Base-by-base conservation (phyloP, 306 rosid genomes). In the Pyrus communis region DNA sequence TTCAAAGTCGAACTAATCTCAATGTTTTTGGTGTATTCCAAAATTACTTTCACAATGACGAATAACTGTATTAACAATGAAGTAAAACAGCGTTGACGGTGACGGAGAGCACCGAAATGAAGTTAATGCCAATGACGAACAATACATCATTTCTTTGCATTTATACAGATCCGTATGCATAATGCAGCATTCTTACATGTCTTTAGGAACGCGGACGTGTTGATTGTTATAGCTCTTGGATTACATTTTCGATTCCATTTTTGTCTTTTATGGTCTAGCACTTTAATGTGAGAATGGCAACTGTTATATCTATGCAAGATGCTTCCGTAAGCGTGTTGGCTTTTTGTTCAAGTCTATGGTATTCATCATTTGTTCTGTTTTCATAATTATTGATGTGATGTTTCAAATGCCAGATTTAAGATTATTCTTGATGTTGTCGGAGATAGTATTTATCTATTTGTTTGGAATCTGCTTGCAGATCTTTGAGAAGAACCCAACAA, bases 401-500 rank as follows among this genome's bases (percentile, higher is more conserved):
- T 31, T 51, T 4, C 23, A 0, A 31, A 22, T 18, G 66, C 35
- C 59, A 8, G 21, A 23, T n/a, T 57, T 8, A 23, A 14, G 52
- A 15, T 42, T 10, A 23, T 40, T 4, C 13, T 13, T 31, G 66
- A 21, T 52, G 33, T 10, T 18, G 21, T 12, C 21, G 4, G 7
- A 14, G 0, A 2, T 31, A 2, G 51, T 66, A 3, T 5, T 76
- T 25, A n/a, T 21, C 13, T n/a, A 31, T 72, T 9, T 68, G 59
- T 42, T 21, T 71, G 52, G 38, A 73, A 35, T 67, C 38, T 6
- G 68, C 33, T 8, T 72, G 30, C 82, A 93, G 98, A 93, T 93
- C 66, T 93, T 88, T 81, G 98, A 93, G 90, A 93, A 91, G 85
- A 91, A 89, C 63, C 98, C 98, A 11, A 91, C 98, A 25, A 89